Conservation (phyloP, 306 rosid species). For the Pyrus communis region DNA sequence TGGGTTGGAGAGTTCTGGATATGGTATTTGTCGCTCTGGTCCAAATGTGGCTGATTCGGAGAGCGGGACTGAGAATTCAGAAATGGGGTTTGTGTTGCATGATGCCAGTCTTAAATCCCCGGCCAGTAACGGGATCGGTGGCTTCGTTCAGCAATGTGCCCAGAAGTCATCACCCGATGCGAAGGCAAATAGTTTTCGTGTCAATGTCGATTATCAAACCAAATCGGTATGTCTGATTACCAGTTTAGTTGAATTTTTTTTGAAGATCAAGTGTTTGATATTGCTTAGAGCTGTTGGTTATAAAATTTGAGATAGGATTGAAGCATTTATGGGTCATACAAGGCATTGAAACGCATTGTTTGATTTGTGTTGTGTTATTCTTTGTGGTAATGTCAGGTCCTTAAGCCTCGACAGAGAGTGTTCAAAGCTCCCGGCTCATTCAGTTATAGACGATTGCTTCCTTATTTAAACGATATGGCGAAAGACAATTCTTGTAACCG, state of each 20-base stretch:
- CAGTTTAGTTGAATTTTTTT: background rate
- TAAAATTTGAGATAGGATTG: background rate
- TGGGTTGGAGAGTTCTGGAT: background rate
- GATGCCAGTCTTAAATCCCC: background rate
- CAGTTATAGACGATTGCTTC: constrained; percentile 62
- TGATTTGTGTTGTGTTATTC: background rate
- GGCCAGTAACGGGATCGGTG: background rate
- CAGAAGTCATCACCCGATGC: constrained; percentile 25
- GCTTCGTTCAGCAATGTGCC: background rate
- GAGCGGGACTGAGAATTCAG: constrained; percentile 4
- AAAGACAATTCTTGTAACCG: constrained; percentile 31
- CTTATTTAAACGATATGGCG: constrained; percentile 36
- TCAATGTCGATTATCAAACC: background rate
- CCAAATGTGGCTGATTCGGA: background rate
- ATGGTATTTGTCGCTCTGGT: background rate
- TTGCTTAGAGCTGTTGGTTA: background rate
- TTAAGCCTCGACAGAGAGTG: constrained; percentile 46
- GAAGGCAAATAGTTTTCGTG: background rate
- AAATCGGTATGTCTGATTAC: background rate
- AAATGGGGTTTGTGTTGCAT: constrained; percentile 9
- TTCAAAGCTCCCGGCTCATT: constrained; percentile 69
- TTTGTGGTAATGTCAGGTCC: constrained; percentile 30
- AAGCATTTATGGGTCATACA: background rate
- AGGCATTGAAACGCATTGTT: background rate
- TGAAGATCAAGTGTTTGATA: background rate